Evolutionary conservation across 345 rosid genomes (phyloP).

Genomic region (Ricinus communis): DNA sequence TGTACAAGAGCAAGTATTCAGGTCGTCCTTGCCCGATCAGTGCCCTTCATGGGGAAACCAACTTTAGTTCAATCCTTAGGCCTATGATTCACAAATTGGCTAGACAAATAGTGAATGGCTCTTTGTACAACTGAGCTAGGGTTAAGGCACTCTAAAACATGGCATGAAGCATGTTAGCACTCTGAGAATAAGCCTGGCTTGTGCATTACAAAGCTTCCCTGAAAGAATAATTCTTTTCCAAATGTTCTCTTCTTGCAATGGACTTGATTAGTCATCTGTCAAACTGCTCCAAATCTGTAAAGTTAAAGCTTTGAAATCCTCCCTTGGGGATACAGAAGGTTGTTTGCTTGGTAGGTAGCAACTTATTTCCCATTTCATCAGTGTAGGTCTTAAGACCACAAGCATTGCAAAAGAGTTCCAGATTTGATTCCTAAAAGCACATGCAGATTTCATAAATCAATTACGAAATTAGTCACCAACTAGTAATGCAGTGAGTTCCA

Average conservation of each 20-base stretch:
- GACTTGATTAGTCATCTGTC: conserved; percentile 21
- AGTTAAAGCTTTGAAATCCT: conserved; percentile 41
- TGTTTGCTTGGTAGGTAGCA: conserved; percentile 66
- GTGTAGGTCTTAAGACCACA: conserved; percentile 66
- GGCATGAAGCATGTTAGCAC: too few species aligned
- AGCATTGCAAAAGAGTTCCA: conserved; percentile 65
- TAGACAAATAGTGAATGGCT: not conserved
- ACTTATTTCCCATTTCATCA: conserved; percentile 55
- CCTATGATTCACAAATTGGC: not conserved
- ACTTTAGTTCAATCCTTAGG: not conserved
- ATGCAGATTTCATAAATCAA: conserved; percentile 15
- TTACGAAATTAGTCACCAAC: not conserved
- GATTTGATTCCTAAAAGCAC: conserved; percentile 58
- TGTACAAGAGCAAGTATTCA: not conserved
- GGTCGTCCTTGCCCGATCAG: too few species aligned
- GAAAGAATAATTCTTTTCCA: too few species aligned
- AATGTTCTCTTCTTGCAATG: too few species aligned
- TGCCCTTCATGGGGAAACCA: not conserved
- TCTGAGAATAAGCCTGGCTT: not conserved
- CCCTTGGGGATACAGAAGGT: conserved; percentile 51
- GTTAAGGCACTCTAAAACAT: too few species aligned
- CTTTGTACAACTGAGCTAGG: not conserved
- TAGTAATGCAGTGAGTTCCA: not conserved
- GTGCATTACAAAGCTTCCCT: not conserved
- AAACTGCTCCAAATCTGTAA: conserved; percentile 42